phyloP scores from a whole-genome alignment of 2,329 filamentous ascomycete species.

The Didymella segeticola region DNA sequence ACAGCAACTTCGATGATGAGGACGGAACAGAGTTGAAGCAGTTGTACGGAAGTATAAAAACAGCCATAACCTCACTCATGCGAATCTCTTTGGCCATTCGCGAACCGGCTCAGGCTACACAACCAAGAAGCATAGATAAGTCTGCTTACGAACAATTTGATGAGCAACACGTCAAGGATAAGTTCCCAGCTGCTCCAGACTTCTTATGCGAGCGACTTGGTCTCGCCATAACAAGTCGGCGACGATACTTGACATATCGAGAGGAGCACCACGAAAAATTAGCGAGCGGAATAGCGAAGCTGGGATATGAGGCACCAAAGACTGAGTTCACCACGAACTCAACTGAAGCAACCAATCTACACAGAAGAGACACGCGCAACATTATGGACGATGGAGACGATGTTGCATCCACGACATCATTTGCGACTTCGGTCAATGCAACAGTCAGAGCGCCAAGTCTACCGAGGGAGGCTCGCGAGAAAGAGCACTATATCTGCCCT shows the following conservation, averaged over 20 bases:
- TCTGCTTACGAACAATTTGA: conserved; percentile 37
- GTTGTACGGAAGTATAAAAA: conserved; percentile 23
- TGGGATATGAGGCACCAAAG: conserved; percentile 27
- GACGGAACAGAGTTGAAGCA: conserved; percentile 14
- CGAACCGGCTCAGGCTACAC: conserved; percentile 40
- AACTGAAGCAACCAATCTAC: conserved; percentile 23
- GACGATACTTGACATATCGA: conserved; percentile 45
- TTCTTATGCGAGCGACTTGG: conserved; percentile 36
- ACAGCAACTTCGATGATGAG: background rate
- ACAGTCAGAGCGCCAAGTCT: conserved; percentile 32
- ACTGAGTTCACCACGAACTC: conserved; percentile 28
- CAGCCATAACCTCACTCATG: conserved; percentile 40
- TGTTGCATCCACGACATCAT: conserved; percentile 36
- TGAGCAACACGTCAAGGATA: conserved; percentile 15
- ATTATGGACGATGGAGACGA: conserved; percentile 24
- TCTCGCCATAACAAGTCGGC: conserved; percentile 39
- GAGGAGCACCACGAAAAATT: conserved; percentile 44
- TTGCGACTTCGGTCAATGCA: conserved; percentile 29
- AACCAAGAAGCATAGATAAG: conserved; percentile 36
- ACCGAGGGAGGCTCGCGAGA: conserved; percentile 26
- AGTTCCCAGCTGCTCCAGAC: background rate
- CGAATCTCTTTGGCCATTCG: conserved; percentile 42
- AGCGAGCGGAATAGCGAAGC: conserved; percentile 23
- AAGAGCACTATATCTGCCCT: conserved; percentile 41
- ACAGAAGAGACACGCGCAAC: conserved; percentile 4